Percentiles rank a stretch among this genome's conserved stretches.
These are phyloP conservation scores for Beauveria bassiana DNA, from an alignment of 2,329 filamentous ascomycete genomes.

Conservation along the genomic window DNA sequence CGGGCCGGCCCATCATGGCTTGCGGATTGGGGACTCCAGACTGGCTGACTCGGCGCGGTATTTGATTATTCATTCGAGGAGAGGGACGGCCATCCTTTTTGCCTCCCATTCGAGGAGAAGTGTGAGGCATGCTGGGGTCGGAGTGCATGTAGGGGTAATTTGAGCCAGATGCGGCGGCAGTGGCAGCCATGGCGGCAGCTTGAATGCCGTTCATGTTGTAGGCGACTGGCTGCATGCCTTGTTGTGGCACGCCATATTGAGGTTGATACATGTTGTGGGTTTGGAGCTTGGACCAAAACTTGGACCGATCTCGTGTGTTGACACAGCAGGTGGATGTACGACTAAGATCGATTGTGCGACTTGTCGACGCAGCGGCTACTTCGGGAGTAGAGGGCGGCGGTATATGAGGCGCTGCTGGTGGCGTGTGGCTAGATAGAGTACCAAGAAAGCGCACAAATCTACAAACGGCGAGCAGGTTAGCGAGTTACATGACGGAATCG, in stretches of 20 bases:
- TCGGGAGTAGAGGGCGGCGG: slow-evolving; percentile 10
- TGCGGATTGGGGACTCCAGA: slow-evolving; percentile 67
- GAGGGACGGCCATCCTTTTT: slow-evolving; percentile 68
- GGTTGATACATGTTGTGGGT: slow-evolving; percentile 61
- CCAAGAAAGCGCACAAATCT: neutral
- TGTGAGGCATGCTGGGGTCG: slow-evolving; percentile 59
- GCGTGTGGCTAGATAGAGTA: neutral
- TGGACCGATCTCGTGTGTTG: slow-evolving; percentile 16
- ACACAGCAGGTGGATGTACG: neutral
- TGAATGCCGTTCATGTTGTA: slow-evolving; percentile 79
- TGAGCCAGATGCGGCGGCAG: slow-evolving; percentile 82
- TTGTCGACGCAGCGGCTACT: slow-evolving; percentile 5
- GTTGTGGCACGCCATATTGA: slow-evolving; percentile 64
- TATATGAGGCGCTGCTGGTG: slow-evolving; percentile 5
- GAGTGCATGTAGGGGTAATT: slow-evolving; percentile 65
- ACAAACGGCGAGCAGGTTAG: slow-evolving; percentile 4
- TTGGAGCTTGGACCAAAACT: slow-evolving; percentile 14
- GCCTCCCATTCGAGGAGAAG: slow-evolving; percentile 70
- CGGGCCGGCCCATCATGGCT: slow-evolving; percentile 65
- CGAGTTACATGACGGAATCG: slow-evolving; percentile 3
- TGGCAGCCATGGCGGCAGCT: slow-evolving; percentile 85
- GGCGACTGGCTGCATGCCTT: slow-evolving; percentile 56
- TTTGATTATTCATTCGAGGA: slow-evolving; percentile 62
- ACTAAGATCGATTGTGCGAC: slow-evolving; percentile 2
- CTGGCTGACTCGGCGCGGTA: slow-evolving; percentile 66